These are phyloP conservation scores for Ophiosphaerella herpotricha DNA, from an alignment of 2,329 filamentous ascomycete species.

Conservation along the genomic window DNA sequence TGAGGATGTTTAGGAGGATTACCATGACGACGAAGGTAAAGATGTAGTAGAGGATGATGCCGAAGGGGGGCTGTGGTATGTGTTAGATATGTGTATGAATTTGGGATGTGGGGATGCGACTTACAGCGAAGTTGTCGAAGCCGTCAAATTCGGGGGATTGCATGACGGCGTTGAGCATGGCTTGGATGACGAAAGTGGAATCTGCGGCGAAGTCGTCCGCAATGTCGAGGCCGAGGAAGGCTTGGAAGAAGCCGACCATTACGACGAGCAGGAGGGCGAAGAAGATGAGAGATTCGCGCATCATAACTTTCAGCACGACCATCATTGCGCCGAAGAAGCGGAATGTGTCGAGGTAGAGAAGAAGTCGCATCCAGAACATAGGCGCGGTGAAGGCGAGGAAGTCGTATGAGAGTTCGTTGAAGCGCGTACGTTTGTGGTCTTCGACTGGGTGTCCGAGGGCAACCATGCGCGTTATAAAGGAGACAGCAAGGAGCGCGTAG, in stretches of 20 bases:
- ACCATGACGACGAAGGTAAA: constrained; percentile 99
- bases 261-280: constrained; percentile 88
- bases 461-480: constrained; percentile 77
- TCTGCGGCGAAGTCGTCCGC: constrained; percentile 71
- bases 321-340: constrained; percentile 98
- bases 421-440: constrained; percentile 59
- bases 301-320: constrained; percentile 81
- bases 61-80: constrained; percentile 71
- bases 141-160: constrained; percentile 86
- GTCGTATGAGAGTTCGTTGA: constrained; percentile 87
- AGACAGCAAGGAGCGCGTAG: constrained; percentile 77
- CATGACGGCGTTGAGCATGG: constrained; percentile 90
- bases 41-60: constrained; percentile 93
- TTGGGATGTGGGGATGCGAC: neutral
- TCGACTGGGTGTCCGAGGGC: constrained; percentile 67
- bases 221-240: constrained; percentile 88
- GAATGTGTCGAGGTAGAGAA: constrained; percentile 91
- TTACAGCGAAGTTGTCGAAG: constrained; percentile 80
- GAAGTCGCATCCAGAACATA: constrained; percentile 93
- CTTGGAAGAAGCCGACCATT: constrained; percentile 85
- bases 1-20: constrained; percentile 90
- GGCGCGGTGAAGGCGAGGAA: constrained; percentile 91
- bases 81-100: constrained; percentile 5
- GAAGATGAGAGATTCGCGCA: constrained; percentile 81
- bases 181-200: constrained; percentile 73